A percentile compares a stretch with the other conserved stretches of the same genome.
These are phyloP conservation scores for Conringia planisiliqua DNA, from an alignment of 345 rosid genomes.

Conservation along the genomic window DNA sequence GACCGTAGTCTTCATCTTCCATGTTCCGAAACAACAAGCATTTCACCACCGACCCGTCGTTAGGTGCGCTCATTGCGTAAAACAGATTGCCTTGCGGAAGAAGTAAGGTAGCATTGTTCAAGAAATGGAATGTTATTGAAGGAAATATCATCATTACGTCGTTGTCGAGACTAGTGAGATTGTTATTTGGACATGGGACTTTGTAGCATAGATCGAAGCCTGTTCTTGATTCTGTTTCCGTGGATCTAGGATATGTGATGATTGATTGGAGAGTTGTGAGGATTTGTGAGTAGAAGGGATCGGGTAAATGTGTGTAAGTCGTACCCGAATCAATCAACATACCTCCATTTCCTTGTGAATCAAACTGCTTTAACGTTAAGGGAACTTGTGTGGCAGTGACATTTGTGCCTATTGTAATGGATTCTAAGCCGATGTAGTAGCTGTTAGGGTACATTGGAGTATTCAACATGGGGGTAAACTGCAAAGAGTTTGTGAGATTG, in stretches of 20 bases:
- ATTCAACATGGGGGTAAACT: constrained; percentile 69
- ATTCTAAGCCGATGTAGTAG: constrained; percentile 70
- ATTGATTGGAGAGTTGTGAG: constrained; percentile 44
- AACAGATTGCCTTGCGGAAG: constrained; percentile 59
- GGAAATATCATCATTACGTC: constrained; percentile 41
- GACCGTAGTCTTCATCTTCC: constrained; percentile 71
- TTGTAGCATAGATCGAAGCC: constrained; percentile 82
- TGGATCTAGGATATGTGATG: constrained; percentile 59
- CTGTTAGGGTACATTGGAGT: constrained; percentile 62
- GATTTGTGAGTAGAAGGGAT: constrained; percentile 63
- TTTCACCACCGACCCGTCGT: constrained; percentile 58
- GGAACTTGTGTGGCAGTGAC: constrained; percentile 41
- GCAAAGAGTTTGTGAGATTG: constrained; percentile 38
- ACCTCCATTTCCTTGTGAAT: constrained; percentile 78
- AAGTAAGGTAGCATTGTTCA: constrained; percentile 65
- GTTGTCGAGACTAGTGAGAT: constrained; percentile 25
- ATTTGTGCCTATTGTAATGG: constrained; percentile 51
- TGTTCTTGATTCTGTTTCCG: constrained; percentile 44
- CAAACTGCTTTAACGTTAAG: constrained; percentile 53
- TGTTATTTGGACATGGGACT: constrained; percentile 61
- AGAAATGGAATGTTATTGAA: constrained; percentile 58
- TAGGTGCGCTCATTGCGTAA: constrained; percentile 74
- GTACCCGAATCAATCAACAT: constrained; percentile 84
- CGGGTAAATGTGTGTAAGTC: constrained; percentile 75
- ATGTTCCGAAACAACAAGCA: constrained; percentile 67